Evolutionary conservation across 129 eudicot genomes (phyloP).

Genomic region (Pittosporum tobira): DNA sequence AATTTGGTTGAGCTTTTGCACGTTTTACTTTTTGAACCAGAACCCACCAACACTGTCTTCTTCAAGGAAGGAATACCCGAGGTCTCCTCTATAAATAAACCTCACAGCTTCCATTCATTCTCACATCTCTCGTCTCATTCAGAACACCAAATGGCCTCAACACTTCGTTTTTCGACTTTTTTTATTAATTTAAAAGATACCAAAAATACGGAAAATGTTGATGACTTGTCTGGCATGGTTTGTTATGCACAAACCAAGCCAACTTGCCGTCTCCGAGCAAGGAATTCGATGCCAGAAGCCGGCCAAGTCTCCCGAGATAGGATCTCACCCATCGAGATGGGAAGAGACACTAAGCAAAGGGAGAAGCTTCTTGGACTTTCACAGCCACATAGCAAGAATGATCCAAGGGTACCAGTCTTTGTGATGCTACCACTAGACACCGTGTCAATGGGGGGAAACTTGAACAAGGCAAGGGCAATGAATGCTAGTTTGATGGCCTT

Average conservation of each 20-base stretch:
- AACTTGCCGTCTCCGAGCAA: constrained; percentile 35
- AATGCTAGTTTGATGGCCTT: constrained; percentile 90
- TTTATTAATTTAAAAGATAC: constrained; percentile 36
- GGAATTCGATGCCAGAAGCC: constrained; percentile 32
- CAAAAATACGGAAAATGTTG: too few species aligned
- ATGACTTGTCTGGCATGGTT: constrained; percentile 43
- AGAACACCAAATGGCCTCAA: constrained; percentile 47
- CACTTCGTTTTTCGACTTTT: constrained; percentile 73
- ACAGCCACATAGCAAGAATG: constrained; percentile 21
- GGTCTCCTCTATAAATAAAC: constrained; percentile 42
- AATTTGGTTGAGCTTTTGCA: too few species aligned
- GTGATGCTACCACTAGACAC: constrained; percentile 97
- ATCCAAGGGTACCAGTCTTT: constrained; percentile 61
- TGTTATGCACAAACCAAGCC: constrained; percentile 50
- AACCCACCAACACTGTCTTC: too few species aligned
- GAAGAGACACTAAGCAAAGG: constrained; percentile 22
- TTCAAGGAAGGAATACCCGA: too few species aligned
- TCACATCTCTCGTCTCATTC: constrained; percentile 26
- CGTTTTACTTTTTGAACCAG: constrained; percentile 36
- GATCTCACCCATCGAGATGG: constrained; percentile 21
- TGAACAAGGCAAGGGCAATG: constrained; percentile 70
- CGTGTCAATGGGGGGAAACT: constrained; percentile 41
- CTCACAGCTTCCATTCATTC: constrained; percentile 27
- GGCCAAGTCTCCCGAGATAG: constrained; percentile 25
- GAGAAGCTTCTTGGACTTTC: constrained; percentile 40